Percentiles rank a stretch among this genome's conserved stretches.
Evolutionary conservation across 1,284 basidiomycete genomes (phyloP).

Genomic region (Apiotrichum akiyoshidainum): DNA sequence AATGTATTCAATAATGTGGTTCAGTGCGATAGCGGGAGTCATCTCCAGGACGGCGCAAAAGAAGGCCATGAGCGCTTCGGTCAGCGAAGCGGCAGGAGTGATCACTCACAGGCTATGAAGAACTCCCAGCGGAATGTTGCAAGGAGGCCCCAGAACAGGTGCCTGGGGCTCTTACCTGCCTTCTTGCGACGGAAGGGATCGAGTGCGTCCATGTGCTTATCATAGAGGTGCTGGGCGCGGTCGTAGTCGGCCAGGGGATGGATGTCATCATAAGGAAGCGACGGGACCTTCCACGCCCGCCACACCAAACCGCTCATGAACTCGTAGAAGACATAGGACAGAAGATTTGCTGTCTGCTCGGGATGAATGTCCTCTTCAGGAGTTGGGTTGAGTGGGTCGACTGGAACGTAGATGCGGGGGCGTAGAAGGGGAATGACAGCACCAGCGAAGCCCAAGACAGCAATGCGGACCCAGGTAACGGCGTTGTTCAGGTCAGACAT

Average conservation of each 20-base stretch:
- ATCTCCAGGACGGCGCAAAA: slow-evolving; percentile 46
- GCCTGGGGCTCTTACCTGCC: slow-evolving; percentile 33
- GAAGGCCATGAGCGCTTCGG: slow-evolving; percentile 32
- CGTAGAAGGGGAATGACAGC: slow-evolving; percentile 54
- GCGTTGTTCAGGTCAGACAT: slow-evolving; percentile 52
- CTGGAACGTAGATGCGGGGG: slow-evolving; percentile 55
- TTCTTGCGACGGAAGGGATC: slow-evolving; percentile 45
- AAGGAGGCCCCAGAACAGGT: slow-evolving; percentile 35
- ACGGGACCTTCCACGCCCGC: slow-evolving; percentile 43
- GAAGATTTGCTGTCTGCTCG: slow-evolving; percentile 63
- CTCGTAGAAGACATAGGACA: slow-evolving; percentile 59
- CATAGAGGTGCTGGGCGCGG: slow-evolving; percentile 51
- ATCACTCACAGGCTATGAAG: slow-evolving; percentile 23
- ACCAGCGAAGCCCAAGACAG: slow-evolving; percentile 51
- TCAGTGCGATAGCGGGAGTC: slow-evolving; percentile 55
- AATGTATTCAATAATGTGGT: slow-evolving; percentile 56
- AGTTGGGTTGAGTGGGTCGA: slow-evolving; percentile 48
- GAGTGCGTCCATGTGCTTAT: slow-evolving; percentile 41
- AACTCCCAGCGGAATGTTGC: slow-evolving; percentile 34
- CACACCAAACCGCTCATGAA: slow-evolving; percentile 61
- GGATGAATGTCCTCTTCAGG: slow-evolving; percentile 55
- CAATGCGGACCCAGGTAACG: slow-evolving; percentile 50
- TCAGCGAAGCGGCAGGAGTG: neutral
- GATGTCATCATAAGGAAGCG: slow-evolving; percentile 46
- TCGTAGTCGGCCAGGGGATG: slow-evolving; percentile 64